Evolutionary conservation across 495 filamentous ascomycete species (phyloP).

Genomic region (Annulohypoxylon moriforme): DNA sequence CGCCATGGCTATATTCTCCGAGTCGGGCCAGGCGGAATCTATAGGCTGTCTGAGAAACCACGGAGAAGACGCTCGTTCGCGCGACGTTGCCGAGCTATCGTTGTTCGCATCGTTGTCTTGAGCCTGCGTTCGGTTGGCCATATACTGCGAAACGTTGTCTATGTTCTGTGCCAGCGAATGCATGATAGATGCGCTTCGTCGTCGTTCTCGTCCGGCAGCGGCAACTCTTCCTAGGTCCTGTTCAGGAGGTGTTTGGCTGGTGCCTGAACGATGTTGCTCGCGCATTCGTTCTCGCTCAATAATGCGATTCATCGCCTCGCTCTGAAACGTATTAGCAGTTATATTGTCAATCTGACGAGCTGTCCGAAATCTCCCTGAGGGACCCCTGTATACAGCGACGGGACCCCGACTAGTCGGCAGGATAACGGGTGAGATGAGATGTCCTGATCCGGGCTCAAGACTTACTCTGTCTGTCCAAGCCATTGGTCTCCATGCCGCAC

Average conservation of each 20-base stretch:
- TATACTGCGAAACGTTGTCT: slow-evolving; percentile 33
- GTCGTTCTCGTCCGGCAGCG: slow-evolving; percentile 38
- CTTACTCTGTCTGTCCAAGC: slow-evolving; percentile 45
- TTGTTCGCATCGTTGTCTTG: slow-evolving; percentile 13
- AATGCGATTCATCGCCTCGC: slow-evolving; percentile 42
- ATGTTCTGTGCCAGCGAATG: slow-evolving; percentile 40
- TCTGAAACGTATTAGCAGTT: slow-evolving; percentile 21
- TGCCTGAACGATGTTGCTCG: slow-evolving; percentile 34
- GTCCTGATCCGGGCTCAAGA: slow-evolving; percentile 9
- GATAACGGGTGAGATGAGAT: no score
- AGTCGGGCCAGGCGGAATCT: slow-evolving; percentile 49
- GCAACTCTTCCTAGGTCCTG: slow-evolving; percentile 44
- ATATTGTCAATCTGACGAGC: background rate
- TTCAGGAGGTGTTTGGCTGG: slow-evolving; percentile 38
- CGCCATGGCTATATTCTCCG: slow-evolving; percentile 50
- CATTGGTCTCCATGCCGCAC: slow-evolving; percentile 34
- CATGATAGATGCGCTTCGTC: slow-evolving; percentile 37
- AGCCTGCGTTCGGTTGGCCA: slow-evolving; percentile 31
- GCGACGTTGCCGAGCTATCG: slow-evolving; percentile 20
- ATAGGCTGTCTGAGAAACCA: slow-evolving; percentile 26
- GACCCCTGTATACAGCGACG: no score
- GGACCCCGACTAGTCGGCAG: no score
- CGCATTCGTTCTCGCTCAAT: slow-evolving; percentile 46
- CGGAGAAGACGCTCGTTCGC: slow-evolving; percentile 32
- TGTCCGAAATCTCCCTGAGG: background rate